Percentiles rank a stretch among this genome's conserved stretches.
phyloP scores from a whole-genome alignment of 495 filamentous ascomycete species.

The Glutinoglossum americanum region DNA sequence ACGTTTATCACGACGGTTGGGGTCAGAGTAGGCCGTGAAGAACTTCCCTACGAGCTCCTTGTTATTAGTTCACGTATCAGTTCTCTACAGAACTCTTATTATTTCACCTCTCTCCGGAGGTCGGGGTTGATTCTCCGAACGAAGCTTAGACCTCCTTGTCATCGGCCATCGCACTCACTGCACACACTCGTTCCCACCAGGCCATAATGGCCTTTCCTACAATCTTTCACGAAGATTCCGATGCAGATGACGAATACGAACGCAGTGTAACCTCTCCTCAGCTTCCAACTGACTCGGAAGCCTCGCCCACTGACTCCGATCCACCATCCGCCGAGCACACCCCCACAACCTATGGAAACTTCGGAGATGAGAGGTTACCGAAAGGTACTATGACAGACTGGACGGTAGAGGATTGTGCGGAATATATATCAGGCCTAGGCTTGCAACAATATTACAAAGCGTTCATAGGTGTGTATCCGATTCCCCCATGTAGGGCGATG shows the following conservation, averaged over 20 bases:
- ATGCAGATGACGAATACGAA: conserved; percentile 91
- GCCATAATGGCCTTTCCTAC: conserved; percentile 27
- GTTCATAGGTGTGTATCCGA: conserved; percentile 44
- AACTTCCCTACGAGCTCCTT: not conserved
- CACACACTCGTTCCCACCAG: not conserved
- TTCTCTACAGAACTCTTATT: not conserved
- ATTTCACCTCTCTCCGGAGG: not conserved
- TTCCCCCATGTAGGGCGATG: not conserved
- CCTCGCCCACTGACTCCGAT: conserved; percentile 61
- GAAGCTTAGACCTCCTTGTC: not conserved
- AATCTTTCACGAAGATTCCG: conserved; percentile 56
- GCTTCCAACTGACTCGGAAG: conserved; percentile 55
- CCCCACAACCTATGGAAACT: conserved; percentile 60
- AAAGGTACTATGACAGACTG: conserved; percentile 70
- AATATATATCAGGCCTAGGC: conserved; percentile 60
- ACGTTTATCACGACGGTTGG: not conserved
- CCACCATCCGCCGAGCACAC: conserved; percentile 69
- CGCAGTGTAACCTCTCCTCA: conserved; percentile 49
- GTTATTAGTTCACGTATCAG: not conserved
- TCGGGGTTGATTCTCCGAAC: not conserved
- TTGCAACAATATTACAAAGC: conserved; percentile 63
- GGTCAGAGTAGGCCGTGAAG: not conserved
- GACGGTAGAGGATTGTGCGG: conserved; percentile 71
- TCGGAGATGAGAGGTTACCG: conserved; percentile 44
- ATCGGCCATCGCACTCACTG: not conserved